Evolutionary conservation across 139 green algal genomes (phyloP), one percentile per base, ranked within the genome.

Genomic region (Medakamo hakoo): DNA sequence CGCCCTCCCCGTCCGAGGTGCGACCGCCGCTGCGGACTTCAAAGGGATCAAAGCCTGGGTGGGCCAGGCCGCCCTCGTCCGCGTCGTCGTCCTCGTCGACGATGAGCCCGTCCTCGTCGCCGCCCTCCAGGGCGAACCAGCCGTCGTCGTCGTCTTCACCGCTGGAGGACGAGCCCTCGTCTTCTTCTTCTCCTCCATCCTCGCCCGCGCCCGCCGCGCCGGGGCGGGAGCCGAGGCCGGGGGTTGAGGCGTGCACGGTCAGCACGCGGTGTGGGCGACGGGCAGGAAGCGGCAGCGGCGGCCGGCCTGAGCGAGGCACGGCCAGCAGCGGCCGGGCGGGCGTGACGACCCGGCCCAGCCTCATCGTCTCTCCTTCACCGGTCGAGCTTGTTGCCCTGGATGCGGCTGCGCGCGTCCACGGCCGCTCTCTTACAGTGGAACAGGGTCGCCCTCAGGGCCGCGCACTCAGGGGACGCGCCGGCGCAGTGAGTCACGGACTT

Each of bases 361-460:
- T 52, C 40, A 16, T 9, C 40, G 16, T 52, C 9, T 52, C 16
- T 52, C 40, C 9, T 52, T 52, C 40, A 52, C 9, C 40, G 86
- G 60, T 87, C 84, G 0, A 74, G 78, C 27, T 90, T 89, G 68
- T 93, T 90, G 26, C 86, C 86, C 30, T 79, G 74, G 27, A 93
- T 86, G 22, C 86, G 70, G 1, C 68, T 80, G 4, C 86, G 65
- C 4, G 84, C 76, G 58, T 93, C 86, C 21, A 89, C 24, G 63
- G 90, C 82, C 1, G 84, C 82, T 16, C 74, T 59, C 58, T 80
- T 84, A 61, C 86, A 93, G 14, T 78, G 63, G 55, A 83, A 83
- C 19, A 87, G 76, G 1, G 81, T 64, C 58, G 78, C 79, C 25
- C 84, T 70, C 29, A 84, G 74, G 9, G 68, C 55, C 27, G 82